Percentiles rank a stretch among this genome's conserved stretches.
Conservation (phyloP, 192 early-diverging fungal species). For the Dissophora ornata region DNA sequence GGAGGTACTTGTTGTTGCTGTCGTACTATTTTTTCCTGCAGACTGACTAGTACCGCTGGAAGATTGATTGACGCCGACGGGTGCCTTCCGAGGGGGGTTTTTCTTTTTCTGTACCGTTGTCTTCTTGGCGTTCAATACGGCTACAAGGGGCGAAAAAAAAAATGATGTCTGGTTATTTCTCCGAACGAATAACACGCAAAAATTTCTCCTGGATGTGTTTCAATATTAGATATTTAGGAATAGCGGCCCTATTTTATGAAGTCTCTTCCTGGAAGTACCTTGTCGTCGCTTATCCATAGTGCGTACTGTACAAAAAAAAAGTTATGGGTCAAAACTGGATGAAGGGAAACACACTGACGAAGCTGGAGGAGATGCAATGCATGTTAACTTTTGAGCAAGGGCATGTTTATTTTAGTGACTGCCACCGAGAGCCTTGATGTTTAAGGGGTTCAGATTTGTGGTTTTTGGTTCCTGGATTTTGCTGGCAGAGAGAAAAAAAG, state of each 20-base stretch:
- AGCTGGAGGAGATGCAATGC: background rate
- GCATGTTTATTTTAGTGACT: background rate
- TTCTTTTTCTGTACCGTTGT: slow-evolving; percentile 48
- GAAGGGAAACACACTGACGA: too few species aligned
- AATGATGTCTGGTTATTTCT: background rate
- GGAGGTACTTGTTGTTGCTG: background rate
- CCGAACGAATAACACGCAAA: background rate
- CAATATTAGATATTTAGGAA: too few species aligned
- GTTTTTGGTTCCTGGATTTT: too few species aligned
- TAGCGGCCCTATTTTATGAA: too few species aligned
- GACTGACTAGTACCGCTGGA: background rate
- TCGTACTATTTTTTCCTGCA: slow-evolving; percentile 1
- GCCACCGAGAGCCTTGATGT: background rate
- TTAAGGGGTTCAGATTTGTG: too few species aligned
- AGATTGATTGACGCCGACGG: background rate
- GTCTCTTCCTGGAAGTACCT: slow-evolving; percentile 17
- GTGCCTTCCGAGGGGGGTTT: slow-evolving; percentile 15
- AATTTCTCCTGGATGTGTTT: too few species aligned
- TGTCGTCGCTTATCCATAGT: slow-evolving; percentile 49
- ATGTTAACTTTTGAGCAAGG: background rate
- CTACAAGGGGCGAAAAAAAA: slow-evolving; percentile 2
- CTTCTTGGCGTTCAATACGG: slow-evolving; percentile 50
- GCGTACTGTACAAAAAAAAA: background rate
- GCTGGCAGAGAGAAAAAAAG: too few species aligned
- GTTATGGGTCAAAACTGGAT: background rate